Evolutionary conservation across 495 filamentous ascomycete genomes (phyloP).

Genomic region (Aspergillus nidulans): DNA sequence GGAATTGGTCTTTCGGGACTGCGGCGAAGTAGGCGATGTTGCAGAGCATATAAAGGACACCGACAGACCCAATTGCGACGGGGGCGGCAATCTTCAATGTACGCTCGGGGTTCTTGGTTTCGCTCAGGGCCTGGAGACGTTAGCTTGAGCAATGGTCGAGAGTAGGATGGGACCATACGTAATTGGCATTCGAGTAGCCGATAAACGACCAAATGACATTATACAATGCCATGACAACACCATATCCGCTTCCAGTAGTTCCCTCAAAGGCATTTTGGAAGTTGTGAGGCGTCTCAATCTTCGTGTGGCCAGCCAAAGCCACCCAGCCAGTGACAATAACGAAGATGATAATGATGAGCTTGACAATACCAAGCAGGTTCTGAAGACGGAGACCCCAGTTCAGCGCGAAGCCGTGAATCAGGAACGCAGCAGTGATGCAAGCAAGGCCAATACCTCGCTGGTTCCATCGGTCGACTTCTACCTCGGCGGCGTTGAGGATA

Average conservation of each 20-base stretch:
- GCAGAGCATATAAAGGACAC: constrained; percentile 61
- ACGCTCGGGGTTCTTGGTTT: constrained; percentile 57
- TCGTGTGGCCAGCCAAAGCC: constrained; percentile 48
- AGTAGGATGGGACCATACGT: constrained; percentile 20
- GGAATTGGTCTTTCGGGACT: constrained; percentile 59
- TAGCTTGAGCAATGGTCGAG: background rate
- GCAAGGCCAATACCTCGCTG: constrained; percentile 63
- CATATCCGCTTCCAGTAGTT: constrained; percentile 53
- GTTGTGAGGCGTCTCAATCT: constrained; percentile 52
- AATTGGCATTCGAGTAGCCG: constrained; percentile 61
- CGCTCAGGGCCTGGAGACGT: constrained; percentile 48
- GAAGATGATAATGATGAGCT: constrained; percentile 61
- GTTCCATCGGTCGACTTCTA: constrained; percentile 60
- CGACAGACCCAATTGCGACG: constrained; percentile 55
- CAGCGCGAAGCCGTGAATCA: constrained; percentile 55
- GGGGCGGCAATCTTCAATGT: constrained; percentile 63
- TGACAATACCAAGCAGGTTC: constrained; percentile 63
- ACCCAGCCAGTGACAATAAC: constrained; percentile 64
- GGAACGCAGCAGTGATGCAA: constrained; percentile 59
- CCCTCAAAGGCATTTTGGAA: constrained; percentile 63
- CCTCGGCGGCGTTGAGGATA: constrained; percentile 58
- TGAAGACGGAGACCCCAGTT: constrained; percentile 67
- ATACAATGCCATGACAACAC: constrained; percentile 58
- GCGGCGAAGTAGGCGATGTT: constrained; percentile 73
- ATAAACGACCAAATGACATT: constrained; percentile 67